Conservation (phyloP, 441 rosid genomes). For the Brassica hybrid region DNA sequence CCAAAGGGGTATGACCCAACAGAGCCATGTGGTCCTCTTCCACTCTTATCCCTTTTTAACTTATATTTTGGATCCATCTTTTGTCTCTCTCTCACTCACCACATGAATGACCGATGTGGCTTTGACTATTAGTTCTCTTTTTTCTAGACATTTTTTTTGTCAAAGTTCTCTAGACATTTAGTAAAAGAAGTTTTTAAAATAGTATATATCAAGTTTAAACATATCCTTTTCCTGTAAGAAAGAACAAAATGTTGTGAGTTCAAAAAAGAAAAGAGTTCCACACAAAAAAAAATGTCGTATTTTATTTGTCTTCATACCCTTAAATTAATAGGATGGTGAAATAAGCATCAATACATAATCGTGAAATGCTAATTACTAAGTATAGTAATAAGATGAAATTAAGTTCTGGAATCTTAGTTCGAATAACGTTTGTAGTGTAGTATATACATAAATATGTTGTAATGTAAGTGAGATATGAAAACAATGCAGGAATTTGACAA, state of each 20-base stretch:
- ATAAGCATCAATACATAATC: neutral
- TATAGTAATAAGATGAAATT: neutral
- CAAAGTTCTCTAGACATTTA: neutral
- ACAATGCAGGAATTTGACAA: constrained; percentile 68
- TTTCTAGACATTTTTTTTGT: no score
- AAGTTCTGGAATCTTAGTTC: neutral
- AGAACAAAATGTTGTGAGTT: no score
- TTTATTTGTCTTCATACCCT: neutral
- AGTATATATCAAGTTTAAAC: neutral
- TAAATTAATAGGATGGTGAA: neutral
- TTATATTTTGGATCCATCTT: constrained; percentile 33
- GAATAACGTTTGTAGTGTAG: neutral
- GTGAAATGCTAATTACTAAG: neutral
- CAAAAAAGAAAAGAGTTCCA: no score
- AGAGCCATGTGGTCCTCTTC: constrained; percentile 43
- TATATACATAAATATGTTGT: neutral
- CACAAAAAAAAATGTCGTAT: no score
- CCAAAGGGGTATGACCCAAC: constrained; percentile 34
- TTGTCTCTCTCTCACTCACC: constrained; percentile 28
- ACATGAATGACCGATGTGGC: constrained; percentile 4
- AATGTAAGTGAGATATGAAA: constrained; percentile 13
- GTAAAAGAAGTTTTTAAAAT: neutral
- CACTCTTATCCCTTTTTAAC: constrained; percentile 31
- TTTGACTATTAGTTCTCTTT: constrained; percentile 29
- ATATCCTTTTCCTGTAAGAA: neutral